phyloP scores from a whole-genome alignment of 257 asterid species.

The Solanum dulcamara region DNA sequence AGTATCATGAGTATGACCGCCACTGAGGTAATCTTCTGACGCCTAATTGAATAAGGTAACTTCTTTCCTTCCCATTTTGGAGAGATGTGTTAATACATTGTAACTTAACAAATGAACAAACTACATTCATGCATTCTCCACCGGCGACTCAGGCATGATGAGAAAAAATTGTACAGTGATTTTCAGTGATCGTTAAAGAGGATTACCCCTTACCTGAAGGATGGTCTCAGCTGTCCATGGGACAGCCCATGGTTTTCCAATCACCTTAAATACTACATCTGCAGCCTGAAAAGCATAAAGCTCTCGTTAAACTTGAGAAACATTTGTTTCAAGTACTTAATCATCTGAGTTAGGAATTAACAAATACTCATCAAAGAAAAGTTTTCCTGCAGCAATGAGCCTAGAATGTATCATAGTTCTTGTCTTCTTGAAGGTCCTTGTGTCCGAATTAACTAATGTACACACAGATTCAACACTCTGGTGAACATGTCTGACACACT shows the following conservation, averaged over 20 bases:
- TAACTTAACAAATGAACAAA: not conserved
- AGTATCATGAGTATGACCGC: not conserved
- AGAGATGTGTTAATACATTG: not conserved
- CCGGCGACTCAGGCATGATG: not conserved
- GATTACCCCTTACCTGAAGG: conserved; percentile 38
- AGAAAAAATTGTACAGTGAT: not conserved
- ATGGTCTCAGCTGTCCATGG: conserved; percentile 97
- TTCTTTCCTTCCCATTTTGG: not conserved
- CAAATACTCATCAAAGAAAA: not conserved
- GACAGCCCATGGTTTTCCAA: conserved; percentile 81
- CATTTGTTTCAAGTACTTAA: not conserved
- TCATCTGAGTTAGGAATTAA: not conserved
- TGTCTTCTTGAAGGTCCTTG: not conserved
- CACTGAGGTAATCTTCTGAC: not conserved
- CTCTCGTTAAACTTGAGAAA: not conserved
- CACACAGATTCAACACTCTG: not conserved
- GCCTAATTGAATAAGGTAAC: not conserved
- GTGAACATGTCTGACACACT: not conserved
- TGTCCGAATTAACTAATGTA: not conserved
- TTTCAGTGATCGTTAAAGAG: not conserved
- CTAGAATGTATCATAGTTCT: not conserved
- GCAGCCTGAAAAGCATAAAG: conserved; percentile 30
- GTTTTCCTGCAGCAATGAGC: not conserved
- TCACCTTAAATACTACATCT: conserved; percentile 27
- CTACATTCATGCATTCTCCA: not conserved